A percentile compares a stretch with the other conserved stretches of the same genome.
Evolutionary conservation across 495 filamentous ascomycete species (phyloP).

Genomic region (Neurospora cerealis): DNA sequence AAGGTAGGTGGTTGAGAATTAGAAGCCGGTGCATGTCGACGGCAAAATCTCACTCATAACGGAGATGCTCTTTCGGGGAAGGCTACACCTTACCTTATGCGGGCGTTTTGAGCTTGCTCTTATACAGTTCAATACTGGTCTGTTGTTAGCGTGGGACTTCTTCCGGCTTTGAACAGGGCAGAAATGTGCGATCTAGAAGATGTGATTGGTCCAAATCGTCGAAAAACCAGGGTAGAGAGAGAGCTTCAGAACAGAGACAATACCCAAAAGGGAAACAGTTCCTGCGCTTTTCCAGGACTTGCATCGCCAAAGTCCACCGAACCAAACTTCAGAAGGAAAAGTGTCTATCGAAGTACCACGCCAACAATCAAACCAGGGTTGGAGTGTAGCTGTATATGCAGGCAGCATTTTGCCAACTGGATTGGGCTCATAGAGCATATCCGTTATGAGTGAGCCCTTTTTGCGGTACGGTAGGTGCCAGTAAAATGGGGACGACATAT

Average conservation of each 20-base stretch:
- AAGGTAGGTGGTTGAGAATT: no score
- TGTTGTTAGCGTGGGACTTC: neutral
- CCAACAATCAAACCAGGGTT: neutral
- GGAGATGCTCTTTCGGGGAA: no score
- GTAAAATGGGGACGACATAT: no score
- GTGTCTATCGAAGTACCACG: neutral
- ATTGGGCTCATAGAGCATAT: no score
- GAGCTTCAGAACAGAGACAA: neutral
- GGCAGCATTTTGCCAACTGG: no score
- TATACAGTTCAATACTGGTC: neutral
- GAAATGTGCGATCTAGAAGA: neutral
- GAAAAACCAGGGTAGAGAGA: neutral
- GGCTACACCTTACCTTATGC: no score
- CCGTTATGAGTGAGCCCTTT: no score
- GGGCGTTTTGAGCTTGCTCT: no score
- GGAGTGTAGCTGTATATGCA: no score
- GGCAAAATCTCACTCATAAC: no score
- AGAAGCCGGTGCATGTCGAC: no score
- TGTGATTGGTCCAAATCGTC: neutral
- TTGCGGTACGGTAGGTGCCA: no score
- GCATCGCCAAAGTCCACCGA: neutral
- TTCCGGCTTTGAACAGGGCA: neutral
- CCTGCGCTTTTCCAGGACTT: neutral
- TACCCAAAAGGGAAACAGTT: neutral
- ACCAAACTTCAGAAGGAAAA: neutral